A percentile compares a stretch with the other conserved stretches of the same genome.
These are phyloP conservation scores for Aphanomyces invadans DNA, from an alignment of 352 stramenopile species.

Conservation along the genomic window DNA sequence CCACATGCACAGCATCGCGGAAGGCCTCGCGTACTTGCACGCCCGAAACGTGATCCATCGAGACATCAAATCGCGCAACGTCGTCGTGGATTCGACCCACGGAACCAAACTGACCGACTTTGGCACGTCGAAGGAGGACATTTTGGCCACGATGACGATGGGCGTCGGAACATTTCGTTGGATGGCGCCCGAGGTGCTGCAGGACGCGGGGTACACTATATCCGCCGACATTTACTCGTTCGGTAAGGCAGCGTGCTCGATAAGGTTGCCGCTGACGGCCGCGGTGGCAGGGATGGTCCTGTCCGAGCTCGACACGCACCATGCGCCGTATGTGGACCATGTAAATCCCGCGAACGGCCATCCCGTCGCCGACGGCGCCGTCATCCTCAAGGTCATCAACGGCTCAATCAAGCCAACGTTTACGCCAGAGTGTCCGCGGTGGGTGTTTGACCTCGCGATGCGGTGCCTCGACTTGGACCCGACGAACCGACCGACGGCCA, in stretches of 20 bases:
- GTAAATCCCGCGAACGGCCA: not conserved
- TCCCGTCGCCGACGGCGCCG: not conserved
- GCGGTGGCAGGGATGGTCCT: conserved; percentile 27
- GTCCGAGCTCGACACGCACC: conserved; percentile 13
- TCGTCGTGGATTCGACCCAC: conserved; percentile 37
- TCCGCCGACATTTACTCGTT: conserved; percentile 18
- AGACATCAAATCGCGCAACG: conserved; percentile 48
- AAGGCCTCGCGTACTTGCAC: conserved; percentile 10
- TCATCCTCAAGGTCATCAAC: not conserved
- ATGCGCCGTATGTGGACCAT: conserved; percentile 6
- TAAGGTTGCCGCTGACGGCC: no score
- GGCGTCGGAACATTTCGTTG: conserved; percentile 6
- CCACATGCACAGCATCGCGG: not conserved
- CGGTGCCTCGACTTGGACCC: not conserved
- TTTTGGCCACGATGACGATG: conserved; percentile 1
- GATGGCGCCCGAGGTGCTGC: conserved; percentile 17
- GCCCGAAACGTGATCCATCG: conserved; percentile 28
- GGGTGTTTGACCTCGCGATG: not conserved
- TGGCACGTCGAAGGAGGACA: conserved; percentile 36
- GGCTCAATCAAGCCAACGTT: not conserved
- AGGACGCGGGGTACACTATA: conserved; percentile 15
- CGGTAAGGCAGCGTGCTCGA: no score
- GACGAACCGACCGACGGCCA: not conserved
- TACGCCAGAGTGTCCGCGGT: not conserved
- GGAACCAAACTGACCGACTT: conserved; percentile 58